Evolutionary conservation across 2,329 filamentous ascomycete species (phyloP), one percentile per base, ranked within the genome.

Genomic region (Nemania diffusa): DNA sequence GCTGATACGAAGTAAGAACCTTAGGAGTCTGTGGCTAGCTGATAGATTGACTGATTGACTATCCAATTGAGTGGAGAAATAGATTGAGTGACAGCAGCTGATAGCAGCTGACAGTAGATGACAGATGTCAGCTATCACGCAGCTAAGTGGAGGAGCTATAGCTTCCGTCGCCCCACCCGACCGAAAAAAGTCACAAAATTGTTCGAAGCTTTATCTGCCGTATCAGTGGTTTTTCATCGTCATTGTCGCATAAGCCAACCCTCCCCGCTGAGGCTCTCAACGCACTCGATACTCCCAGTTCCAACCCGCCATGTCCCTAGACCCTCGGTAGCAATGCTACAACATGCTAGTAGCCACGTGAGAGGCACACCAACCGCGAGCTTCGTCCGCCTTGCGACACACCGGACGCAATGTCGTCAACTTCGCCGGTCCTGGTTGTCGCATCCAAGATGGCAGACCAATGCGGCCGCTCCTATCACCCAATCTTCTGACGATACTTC

Each of bases 361-460:
- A 77, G 78, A 76, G 80, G 79, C 76, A 79, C 79, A 70, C 75
- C 81, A 61, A 79, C 80, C 51, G 79, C 82, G 70, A 80, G 80
- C 79, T 85, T 87, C 77, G 78, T 85, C 71, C 84, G 83, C 69
- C 79, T 87, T 68, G 85, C 81, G 77, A 86, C 78, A 73, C 82
- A 83, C 72, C 81, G 81, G 60, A 80, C 83, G 60, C 81, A 80
- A 70, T 72, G 69, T 67, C 77, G 75, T 69, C 80, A 65, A 69
- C 76, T 75, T 64, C 80, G 67, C 73, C 73, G 68, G 79, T 77
- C 75, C 75, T 74, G 69, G 71, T 71, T 71, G 62, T 58, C 69
- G 66, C 79, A 80, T 73, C 72, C 78, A 67, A 82, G 84, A 79
- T 85, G 83, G 79, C 81, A 84, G 71, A 71, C 71, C 44, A 75